Percentiles rank a stretch among this genome's conserved stretches.
phyloP scores from a whole-genome alignment of 805 yeast genomes.

The Saturnispora ahearnii region DNA sequence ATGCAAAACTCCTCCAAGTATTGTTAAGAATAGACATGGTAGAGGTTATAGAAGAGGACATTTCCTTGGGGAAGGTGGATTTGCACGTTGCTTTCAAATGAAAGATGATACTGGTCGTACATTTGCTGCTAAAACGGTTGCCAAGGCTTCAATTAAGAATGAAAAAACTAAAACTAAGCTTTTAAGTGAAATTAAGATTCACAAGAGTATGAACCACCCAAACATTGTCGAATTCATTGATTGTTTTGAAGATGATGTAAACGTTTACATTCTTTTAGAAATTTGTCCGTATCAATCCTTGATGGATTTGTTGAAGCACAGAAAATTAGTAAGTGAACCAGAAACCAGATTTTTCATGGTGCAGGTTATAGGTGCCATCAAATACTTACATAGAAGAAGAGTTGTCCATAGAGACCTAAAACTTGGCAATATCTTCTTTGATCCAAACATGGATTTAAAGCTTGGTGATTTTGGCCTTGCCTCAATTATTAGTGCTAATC shows the following conservation, averaged over 20 bases:
- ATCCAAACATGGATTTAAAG: slow-evolving; percentile 86
- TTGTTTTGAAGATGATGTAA: slow-evolving; percentile 93
- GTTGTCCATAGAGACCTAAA: slow-evolving; percentile 95
- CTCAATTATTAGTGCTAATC: slow-evolving; percentile 64
- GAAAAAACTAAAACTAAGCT: slow-evolving; percentile 84
- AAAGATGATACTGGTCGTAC: slow-evolving; percentile 80
- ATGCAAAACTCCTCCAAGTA: slow-evolving; percentile 94
- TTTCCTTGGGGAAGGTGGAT: slow-evolving; percentile 96
- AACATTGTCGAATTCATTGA: slow-evolving; percentile 89
- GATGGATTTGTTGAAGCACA: slow-evolving; percentile 81
- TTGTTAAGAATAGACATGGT: slow-evolving; percentile 79
- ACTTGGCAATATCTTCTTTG: slow-evolving; percentile 92
- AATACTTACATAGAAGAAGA: slow-evolving; percentile 82
- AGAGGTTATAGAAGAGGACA: slow-evolving; percentile 84
- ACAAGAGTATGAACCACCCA: slow-evolving; percentile 78
- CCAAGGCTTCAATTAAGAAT: slow-evolving; percentile 85
- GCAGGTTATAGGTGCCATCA: slow-evolving; percentile 89
- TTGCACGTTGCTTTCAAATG: slow-evolving; percentile 97
- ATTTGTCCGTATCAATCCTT: slow-evolving; percentile 92
- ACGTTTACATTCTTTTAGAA: slow-evolving; percentile 88
- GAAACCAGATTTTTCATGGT: slow-evolving; percentile 87
- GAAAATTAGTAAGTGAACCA: slow-evolving; percentile 81
- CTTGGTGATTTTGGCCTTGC: slow-evolving; percentile 98
- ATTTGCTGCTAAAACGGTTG: slow-evolving; percentile 96
- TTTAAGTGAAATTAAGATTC: slow-evolving; percentile 90